These are phyloP conservation scores for Ganoderma lucidum DNA, from an alignment of 1,284 basidiomycete species.

Conservation along the genomic window DNA sequence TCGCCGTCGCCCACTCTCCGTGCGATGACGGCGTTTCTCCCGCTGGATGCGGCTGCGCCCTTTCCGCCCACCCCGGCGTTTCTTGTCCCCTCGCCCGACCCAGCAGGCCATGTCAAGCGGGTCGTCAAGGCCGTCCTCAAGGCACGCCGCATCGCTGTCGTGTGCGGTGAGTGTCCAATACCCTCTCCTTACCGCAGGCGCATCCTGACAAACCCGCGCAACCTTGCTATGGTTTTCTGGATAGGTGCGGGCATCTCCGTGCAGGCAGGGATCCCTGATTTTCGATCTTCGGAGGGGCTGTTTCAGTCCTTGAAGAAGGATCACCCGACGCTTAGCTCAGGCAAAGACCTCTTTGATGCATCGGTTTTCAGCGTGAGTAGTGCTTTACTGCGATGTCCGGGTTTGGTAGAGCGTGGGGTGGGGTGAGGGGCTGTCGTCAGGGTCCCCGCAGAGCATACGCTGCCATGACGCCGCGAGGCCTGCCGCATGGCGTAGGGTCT, in stretches of 20 bases:
- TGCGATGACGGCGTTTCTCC: constrained; percentile 46
- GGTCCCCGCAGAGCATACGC: constrained; percentile 10
- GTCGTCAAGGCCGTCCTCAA: constrained; percentile 74
- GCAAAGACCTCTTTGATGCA: constrained; percentile 93
- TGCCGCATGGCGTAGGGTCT: neutral
- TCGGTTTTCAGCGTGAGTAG: constrained; percentile 85
- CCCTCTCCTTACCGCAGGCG: constrained; percentile 19
- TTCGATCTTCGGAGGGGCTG: constrained; percentile 84
- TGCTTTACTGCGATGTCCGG: neutral
- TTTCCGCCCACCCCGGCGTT: constrained; percentile 46
- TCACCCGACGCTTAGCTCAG: constrained; percentile 77
- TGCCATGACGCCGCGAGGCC: constrained; percentile 15
- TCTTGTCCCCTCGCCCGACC: constrained; percentile 47
- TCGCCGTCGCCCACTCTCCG: constrained; percentile 11
- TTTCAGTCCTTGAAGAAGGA: constrained; percentile 84
- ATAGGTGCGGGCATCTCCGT: constrained; percentile 94
- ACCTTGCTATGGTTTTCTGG: neutral
- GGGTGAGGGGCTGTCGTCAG: constrained; percentile 6
- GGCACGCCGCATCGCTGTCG: constrained; percentile 84
- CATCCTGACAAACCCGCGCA: constrained; percentile 22
- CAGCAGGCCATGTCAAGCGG: constrained; percentile 53
- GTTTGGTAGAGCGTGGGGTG: constrained; percentile 9
- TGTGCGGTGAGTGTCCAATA: constrained; percentile 72
- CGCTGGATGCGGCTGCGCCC: constrained; percentile 42
- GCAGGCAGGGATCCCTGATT: constrained; percentile 92